Conservation (phyloP, 139 green algal species). For the Picochlorum sp. region DNA sequence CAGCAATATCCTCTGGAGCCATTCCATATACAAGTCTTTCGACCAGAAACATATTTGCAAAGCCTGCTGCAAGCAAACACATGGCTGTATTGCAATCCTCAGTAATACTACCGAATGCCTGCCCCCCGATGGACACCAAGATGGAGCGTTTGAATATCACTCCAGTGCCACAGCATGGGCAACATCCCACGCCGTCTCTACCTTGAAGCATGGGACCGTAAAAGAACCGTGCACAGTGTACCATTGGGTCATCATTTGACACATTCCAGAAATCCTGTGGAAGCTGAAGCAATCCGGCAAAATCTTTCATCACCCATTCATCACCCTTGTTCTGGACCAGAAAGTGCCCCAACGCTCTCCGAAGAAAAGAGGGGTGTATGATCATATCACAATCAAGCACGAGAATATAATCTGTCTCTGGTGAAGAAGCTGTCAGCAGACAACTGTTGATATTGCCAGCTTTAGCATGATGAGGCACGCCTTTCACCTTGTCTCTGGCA, state of each 20-base stretch:
- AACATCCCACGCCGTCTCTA: neutral
- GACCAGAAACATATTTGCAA: neutral
- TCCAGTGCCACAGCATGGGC: neutral
- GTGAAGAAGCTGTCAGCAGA: neutral
- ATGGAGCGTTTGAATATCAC: neutral
- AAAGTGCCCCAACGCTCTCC: neutral
- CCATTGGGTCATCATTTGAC: neutral
- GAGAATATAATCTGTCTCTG: neutral
- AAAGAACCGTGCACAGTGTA: slow-evolving; percentile 2
- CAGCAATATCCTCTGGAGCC: neutral
- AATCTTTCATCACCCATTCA: neutral
- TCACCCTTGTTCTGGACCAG: neutral
- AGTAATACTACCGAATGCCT: neutral
- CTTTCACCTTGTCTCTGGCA: slow-evolving; percentile 11
- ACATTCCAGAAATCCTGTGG: slow-evolving; percentile 5
- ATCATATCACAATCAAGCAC: neutral
- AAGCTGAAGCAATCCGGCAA: neutral
- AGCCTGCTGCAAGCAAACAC: neutral
- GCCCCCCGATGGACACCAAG: neutral
- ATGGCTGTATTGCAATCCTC: neutral
- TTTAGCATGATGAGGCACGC: neutral
- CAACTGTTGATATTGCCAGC: slow-evolving; percentile 2
- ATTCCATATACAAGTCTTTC: neutral
- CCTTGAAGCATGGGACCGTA: slow-evolving; percentile 6
- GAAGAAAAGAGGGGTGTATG: neutral